Base-by-base conservation (phyloP, 2,329 filamentous ascomycete species). In the Trichoderma polysporum region DNA sequence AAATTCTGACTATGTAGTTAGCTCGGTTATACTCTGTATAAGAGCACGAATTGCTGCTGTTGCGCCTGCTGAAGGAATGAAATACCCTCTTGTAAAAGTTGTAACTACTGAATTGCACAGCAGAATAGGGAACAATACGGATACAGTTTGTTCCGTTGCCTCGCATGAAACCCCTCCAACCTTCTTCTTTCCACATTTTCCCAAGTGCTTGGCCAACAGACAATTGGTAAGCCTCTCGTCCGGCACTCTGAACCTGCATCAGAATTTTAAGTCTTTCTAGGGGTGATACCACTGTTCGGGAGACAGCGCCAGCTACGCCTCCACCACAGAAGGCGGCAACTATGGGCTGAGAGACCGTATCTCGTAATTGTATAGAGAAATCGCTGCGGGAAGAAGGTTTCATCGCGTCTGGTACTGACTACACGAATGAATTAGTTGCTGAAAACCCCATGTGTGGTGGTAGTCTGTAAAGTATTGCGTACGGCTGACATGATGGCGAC, bases 131-230 rank as follows among this genome's bases (percentile, higher is more conserved):
- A 61, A 99, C 93, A 72, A 99, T 99, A 69, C 95, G 92, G 74
- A 99, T 92, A 84, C 95, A 99, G 79, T 99, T 99, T 69, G 94
- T 97, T 70, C 95, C 95, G 77, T 99, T 99, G 61, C 95, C 95
- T 71, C 93, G 89, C 94, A 99, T 97, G 79, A 98, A 97, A 0
- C 95, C 95, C 78, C 89, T 89, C 93, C 94, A 98, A 64, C 95
- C 95, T 80, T 99, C 95, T 77, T 99, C 95, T 73, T 85, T 89
- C 90, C 94, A 97, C 91, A 99, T 99, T 80, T 99, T 99, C 49
- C 82, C 86, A 70, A 99, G 83, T 4, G 93, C 95, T 80, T 96
- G 92, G 72, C 89, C 88, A 67, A 98, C 92, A 17, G 93, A 95
- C 78, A 97, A 84, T 77, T 95, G 94, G 81, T 99, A 99, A 75